A percentile compares a stretch with the other conserved stretches of the same genome.
Evolutionary conservation across 1,284 basidiomycete species (phyloP).

Genomic region (Termitomyces sp.): DNA sequence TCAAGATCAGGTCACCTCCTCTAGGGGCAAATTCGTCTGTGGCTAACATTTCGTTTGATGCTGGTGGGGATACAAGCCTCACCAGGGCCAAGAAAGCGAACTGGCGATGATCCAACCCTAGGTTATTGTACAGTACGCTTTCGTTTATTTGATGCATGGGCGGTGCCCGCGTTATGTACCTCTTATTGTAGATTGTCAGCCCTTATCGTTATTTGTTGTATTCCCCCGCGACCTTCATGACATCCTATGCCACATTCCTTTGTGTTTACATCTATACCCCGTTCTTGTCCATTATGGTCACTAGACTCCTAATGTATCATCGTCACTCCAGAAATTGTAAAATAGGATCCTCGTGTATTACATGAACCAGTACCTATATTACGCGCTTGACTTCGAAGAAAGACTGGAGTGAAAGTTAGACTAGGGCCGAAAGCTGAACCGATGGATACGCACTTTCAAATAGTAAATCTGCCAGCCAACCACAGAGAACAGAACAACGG

Average conservation of each 20-base stretch:
- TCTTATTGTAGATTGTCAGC: slow-evolving; percentile 12
- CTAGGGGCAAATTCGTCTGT: slow-evolving; percentile 31
- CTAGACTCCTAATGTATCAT: slow-evolving; percentile 5
- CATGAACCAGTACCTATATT: slow-evolving; percentile 43
- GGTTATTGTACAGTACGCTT: neutral
- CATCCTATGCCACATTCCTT: slow-evolving; percentile 14
- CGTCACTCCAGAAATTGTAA: neutral
- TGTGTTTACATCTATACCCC: slow-evolving; percentile 18
- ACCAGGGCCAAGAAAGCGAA: slow-evolving; percentile 37
- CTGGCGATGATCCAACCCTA: slow-evolving; percentile 39
- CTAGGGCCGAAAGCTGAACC: neutral
- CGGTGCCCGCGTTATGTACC: slow-evolving; percentile 14
- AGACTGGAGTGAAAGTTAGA: slow-evolving; percentile 39
- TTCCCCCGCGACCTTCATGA: slow-evolving; percentile 5
- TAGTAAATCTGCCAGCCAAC: slow-evolving; percentile 99
- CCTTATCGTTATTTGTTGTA: slow-evolving; percentile 10
- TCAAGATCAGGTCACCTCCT: slow-evolving; percentile 25
- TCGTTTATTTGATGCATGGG: slow-evolving; percentile 9
- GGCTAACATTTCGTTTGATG: slow-evolving; percentile 32
- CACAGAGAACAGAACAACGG: slow-evolving; percentile 81
- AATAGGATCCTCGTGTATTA: slow-evolving; percentile 1
- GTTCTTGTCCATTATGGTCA: slow-evolving; percentile 10
- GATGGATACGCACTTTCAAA: slow-evolving; percentile 66
- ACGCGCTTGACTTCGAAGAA: slow-evolving; percentile 96
- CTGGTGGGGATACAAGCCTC: slow-evolving; percentile 48